Evolutionary conservation across 2,329 filamentous ascomycete genomes (phyloP).

Genomic region (Camillea tinctor): DNA sequence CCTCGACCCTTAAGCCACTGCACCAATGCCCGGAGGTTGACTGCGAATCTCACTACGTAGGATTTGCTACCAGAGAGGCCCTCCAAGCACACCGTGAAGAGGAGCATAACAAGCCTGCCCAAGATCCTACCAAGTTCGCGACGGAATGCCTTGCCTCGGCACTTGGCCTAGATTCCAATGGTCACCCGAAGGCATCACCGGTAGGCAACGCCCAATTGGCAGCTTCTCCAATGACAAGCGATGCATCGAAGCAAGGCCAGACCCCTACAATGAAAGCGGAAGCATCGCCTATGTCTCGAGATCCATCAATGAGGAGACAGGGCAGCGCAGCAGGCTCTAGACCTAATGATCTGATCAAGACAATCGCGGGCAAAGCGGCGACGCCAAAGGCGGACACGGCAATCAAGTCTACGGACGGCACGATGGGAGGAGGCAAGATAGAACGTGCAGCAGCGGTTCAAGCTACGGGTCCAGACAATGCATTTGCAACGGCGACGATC

Average conservation of each 20-base stretch:
- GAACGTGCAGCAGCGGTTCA: slow-evolving; percentile 23
- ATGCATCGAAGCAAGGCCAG: slow-evolving; percentile 48
- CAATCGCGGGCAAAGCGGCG: slow-evolving; percentile 21
- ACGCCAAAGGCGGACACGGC: slow-evolving; percentile 23
- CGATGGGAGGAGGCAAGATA: slow-evolving; percentile 16
- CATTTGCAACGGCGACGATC: slow-evolving; percentile 44
- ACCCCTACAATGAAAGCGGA: slow-evolving; percentile 42
- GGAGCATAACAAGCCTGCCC: slow-evolving; percentile 56
- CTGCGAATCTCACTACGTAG: slow-evolving; percentile 50
- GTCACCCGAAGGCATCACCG: slow-evolving; percentile 38
- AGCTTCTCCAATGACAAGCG: slow-evolving; percentile 40
- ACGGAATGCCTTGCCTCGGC: slow-evolving; percentile 48
- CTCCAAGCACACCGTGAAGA: slow-evolving; percentile 54
- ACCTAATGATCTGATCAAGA: slow-evolving; percentile 31
- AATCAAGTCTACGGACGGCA: slow-evolving; percentile 24
- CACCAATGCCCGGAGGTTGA: slow-evolving; percentile 53
- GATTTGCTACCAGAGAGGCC: slow-evolving; percentile 55
- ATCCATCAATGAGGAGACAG: slow-evolving; percentile 51
- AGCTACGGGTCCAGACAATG: slow-evolving; percentile 16
- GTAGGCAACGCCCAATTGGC: slow-evolving; percentile 19
- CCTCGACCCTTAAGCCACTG: slow-evolving; percentile 39
- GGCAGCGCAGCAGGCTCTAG: slow-evolving; percentile 45
- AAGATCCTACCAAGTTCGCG: slow-evolving; percentile 54
- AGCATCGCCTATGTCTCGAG: slow-evolving; percentile 51
- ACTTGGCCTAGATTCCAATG: slow-evolving; percentile 53